These are phyloP conservation scores for Epichloe elymi DNA, from an alignment of 2,329 filamentous ascomycete species.

Conservation along the genomic window DNA sequence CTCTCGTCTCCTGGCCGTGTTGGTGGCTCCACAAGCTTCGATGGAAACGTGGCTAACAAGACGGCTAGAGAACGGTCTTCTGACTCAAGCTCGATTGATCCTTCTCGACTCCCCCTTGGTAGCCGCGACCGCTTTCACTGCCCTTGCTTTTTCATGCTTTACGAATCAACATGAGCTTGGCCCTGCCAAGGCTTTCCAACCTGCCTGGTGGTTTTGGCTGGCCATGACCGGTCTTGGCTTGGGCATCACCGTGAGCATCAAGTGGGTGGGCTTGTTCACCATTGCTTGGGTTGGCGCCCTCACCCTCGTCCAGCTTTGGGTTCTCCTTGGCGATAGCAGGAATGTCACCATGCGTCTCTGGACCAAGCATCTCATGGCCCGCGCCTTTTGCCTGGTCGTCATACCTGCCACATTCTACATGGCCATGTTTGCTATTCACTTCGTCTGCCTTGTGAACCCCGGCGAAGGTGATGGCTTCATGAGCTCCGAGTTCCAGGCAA, in stretches of 20 bases:
- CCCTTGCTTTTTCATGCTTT: constrained; percentile 81
- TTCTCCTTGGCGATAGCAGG: constrained; percentile 77
- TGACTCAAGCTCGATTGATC: constrained; percentile 90
- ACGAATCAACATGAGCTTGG: constrained; percentile 95
- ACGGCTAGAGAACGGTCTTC: constrained; percentile 71
- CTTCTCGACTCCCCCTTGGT: constrained; percentile 86
- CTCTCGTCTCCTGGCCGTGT: background rate
- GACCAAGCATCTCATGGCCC: constrained; percentile 88
- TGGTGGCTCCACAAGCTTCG: background rate
- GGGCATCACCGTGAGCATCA: constrained; percentile 86
- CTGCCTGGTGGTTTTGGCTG: constrained; percentile 98
- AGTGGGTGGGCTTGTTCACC: constrained; percentile 98
- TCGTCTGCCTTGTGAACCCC: constrained; percentile 82
- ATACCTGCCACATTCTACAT: constrained; percentile 87
- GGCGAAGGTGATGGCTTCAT: constrained; percentile 98
- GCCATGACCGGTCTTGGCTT: constrained; percentile 73
- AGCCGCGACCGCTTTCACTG: constrained; percentile 84
- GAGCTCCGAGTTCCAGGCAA: constrained; percentile 98
- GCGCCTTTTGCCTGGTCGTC: constrained; percentile 80
- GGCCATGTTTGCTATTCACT: constrained; percentile 95
- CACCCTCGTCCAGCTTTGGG: constrained; percentile 87
- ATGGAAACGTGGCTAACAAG: constrained; percentile 13
- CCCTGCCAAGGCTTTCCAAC: constrained; percentile 72
- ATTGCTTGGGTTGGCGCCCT: constrained; percentile 94
- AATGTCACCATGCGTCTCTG: constrained; percentile 76